Conservation (phyloP, 208 protist genomes). For the Spongospora subterranea region DNA sequence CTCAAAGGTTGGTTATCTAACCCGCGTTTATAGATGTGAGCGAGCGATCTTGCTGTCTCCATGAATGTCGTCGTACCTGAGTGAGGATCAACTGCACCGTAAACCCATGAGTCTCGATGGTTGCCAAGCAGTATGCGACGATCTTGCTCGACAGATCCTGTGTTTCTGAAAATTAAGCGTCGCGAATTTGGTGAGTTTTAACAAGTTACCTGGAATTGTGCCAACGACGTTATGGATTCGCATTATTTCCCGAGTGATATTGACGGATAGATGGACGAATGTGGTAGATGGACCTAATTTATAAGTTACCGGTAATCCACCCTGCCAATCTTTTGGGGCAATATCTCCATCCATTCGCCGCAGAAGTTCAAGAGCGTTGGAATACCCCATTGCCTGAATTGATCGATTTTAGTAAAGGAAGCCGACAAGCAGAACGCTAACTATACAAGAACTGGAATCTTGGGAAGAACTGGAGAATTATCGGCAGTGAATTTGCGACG, state of each 20-base stretch:
- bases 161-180: background rate
- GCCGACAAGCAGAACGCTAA: too few species aligned
- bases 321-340: conserved; percentile 6
- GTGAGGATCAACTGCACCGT: conserved; percentile 63
- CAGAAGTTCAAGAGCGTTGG: background rate
- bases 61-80: conserved; percentile 56
- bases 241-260: background rate
- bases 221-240: conserved; percentile 39
- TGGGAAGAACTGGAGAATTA: background rate
- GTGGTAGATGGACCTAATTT: background rate
- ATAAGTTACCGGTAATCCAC: background rate
- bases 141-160: conserved; percentile 54
- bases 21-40: background rate
- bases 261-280: background rate
- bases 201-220: background rate
- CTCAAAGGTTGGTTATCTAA: background rate
- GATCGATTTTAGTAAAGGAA: too few species aligned
- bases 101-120: conserved; percentile 70
- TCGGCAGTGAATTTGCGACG: background rate
- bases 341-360: background rate
- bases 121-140: conserved; percentile 61
- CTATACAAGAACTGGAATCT: background rate
- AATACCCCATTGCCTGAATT: background rate
- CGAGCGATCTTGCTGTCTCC: conserved; percentile 54
- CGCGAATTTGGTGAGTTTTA: background rate